phyloP scores from a whole-genome alignment of 345 rosid genomes.

The Raphanus raphanistrum region DNA sequence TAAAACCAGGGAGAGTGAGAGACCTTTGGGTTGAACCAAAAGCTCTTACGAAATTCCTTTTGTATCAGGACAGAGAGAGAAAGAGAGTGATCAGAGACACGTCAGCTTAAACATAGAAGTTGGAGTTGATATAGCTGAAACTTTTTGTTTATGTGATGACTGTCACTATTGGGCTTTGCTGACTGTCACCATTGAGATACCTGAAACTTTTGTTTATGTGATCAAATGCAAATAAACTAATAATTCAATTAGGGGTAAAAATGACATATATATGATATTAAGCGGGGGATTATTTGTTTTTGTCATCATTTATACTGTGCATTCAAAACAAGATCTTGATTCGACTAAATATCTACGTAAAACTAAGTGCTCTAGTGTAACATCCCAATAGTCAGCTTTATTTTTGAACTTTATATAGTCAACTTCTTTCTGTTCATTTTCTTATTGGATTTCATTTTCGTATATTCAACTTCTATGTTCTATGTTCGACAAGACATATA shows the following conservation, averaged over 20 bases:
- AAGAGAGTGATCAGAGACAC: background rate
- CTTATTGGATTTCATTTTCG: constrained; percentile 9
- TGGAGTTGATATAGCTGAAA: constrained; percentile 31
- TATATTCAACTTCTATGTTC: constrained; percentile 25
- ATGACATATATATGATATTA: no score
- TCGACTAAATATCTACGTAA: background rate
- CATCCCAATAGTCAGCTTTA: constrained; percentile 16
- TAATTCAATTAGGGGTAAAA: no score
- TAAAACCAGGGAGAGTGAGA: constrained; percentile 20
- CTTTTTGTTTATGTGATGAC: no score
- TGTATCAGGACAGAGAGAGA: constrained; percentile 19
- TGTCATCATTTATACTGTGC: background rate
- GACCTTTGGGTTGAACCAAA: constrained; percentile 32
- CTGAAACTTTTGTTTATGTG: no score
- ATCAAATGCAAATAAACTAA: no score
- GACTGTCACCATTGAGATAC: no score
- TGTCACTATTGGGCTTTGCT: no score
- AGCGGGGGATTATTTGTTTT: background rate
- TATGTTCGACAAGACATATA: constrained; percentile 29
- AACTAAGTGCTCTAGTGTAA: background rate
- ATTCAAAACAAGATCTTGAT: background rate
- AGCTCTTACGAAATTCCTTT: constrained; percentile 32
- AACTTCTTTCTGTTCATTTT: constrained; percentile 1
- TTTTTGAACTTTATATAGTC: background rate
- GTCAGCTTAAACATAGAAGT: constrained; percentile 17